A percentile compares a stretch with the other conserved stretches of the same genome.
These are phyloP conservation scores for Passalora sequoiae DNA, from an alignment of 2,329 filamentous ascomycete genomes.

Conservation along the genomic window DNA sequence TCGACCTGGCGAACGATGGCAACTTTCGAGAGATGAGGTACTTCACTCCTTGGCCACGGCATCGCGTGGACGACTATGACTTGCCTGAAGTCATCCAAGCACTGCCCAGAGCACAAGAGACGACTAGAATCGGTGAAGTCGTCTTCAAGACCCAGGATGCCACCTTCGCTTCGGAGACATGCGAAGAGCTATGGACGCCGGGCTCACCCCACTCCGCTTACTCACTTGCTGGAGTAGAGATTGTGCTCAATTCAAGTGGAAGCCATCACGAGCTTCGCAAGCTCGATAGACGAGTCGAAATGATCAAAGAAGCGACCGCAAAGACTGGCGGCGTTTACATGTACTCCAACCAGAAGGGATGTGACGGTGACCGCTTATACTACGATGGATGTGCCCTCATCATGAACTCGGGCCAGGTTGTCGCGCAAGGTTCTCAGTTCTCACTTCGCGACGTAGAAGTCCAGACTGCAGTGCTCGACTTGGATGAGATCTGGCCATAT, in stretches of 20 bases:
- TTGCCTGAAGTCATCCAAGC: slow-evolving; percentile 56
- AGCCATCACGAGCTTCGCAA: slow-evolving; percentile 66
- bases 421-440: slow-evolving; percentile 64
- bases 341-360: slow-evolving; percentile 58
- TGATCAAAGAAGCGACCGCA: slow-evolving; percentile 62
- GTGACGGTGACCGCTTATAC: slow-evolving; percentile 57
- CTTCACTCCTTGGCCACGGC: slow-evolving; percentile 60
- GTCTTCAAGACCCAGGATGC: slow-evolving; percentile 59
- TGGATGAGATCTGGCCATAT: slow-evolving; percentile 64
- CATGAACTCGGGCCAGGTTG: slow-evolving; percentile 56
- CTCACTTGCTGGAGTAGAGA: slow-evolving; percentile 61
- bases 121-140: slow-evolving; percentile 64
- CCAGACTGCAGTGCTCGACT: slow-evolving; percentile 52
- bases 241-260: slow-evolving; percentile 60
- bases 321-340: slow-evolving; percentile 58
- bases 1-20: slow-evolving; percentile 66
- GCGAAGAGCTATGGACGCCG: slow-evolving; percentile 63
- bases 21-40: slow-evolving; percentile 48
- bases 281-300: slow-evolving; percentile 54
- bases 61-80: slow-evolving; percentile 59
- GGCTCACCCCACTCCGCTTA: slow-evolving; percentile 54
- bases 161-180: slow-evolving; percentile 59
- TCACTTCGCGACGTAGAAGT: slow-evolving; percentile 54
- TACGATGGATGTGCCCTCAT: slow-evolving; percentile 61
- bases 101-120: slow-evolving; percentile 48